phyloP scores from a whole-genome alignment of 495 filamentous ascomycete species.

The Daldinia caldariorum region DNA sequence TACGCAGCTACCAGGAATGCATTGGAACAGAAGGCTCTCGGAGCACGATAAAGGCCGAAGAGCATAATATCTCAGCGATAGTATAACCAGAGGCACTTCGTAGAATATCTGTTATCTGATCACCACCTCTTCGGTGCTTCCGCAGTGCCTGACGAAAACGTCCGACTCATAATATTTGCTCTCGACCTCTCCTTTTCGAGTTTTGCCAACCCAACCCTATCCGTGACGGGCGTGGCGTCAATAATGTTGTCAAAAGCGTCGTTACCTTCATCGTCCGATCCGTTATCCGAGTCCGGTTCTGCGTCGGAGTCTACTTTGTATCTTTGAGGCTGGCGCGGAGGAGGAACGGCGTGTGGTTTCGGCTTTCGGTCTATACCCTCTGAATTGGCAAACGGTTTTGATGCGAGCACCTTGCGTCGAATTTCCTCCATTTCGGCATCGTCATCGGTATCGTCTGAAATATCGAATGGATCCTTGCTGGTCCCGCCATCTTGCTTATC shows the following conservation, averaged over 20 bases:
- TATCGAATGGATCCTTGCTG: slow-evolving; percentile 72
- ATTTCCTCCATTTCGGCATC: slow-evolving; percentile 93
- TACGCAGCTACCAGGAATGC: not conserved
- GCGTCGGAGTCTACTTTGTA: slow-evolving; percentile 72
- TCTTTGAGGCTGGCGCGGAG: slow-evolving; percentile 53
- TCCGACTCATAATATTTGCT: slow-evolving; percentile 42
- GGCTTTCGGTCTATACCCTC: slow-evolving; percentile 60
- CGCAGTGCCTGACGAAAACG: slow-evolving; percentile 43
- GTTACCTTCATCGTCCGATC: slow-evolving; percentile 62
- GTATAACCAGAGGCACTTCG: slow-evolving; percentile 7
- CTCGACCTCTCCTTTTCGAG: slow-evolving; percentile 58
- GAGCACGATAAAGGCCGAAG: not conserved
- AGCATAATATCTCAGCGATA: not conserved
- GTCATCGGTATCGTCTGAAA: slow-evolving; percentile 81
- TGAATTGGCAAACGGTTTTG: slow-evolving; percentile 83
- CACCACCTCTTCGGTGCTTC: slow-evolving; percentile 45
- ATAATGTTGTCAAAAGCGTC: slow-evolving; percentile 88
- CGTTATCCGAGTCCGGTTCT: slow-evolving; percentile 77
- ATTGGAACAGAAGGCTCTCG: not conserved
- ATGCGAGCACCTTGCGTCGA: slow-evolving; percentile 80
- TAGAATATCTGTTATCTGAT: slow-evolving; percentile 17
- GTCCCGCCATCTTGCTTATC: slow-evolving; percentile 57
- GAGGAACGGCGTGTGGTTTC: slow-evolving; percentile 65
- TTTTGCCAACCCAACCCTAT: slow-evolving; percentile 70
- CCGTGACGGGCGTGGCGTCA: slow-evolving; percentile 84